These are phyloP conservation scores for Termitomyces sp. DNA, from an alignment of 768 basidiomycete genomes.

Conservation along the genomic window DNA sequence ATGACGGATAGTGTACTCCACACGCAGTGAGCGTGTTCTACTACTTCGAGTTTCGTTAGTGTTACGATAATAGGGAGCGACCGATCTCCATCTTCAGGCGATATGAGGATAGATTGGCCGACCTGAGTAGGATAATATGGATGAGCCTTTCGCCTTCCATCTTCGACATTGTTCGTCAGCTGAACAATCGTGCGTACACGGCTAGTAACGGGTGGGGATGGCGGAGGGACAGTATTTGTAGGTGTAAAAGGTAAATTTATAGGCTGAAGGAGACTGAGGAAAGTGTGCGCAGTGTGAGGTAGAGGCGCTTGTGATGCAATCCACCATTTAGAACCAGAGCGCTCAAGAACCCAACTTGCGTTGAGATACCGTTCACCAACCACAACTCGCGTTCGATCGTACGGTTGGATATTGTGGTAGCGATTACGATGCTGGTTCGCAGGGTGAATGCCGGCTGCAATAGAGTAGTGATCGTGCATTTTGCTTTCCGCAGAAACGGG, in stretches of 20 bases:
- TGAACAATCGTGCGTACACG: slow-evolving; percentile 78
- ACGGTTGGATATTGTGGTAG: slow-evolving; percentile 72
- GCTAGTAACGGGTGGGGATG: slow-evolving; percentile 23
- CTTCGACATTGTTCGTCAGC: slow-evolving; percentile 71
- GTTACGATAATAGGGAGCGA: slow-evolving; percentile 55
- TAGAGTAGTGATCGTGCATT: slow-evolving; percentile 49
- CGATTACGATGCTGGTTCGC: slow-evolving; percentile 56
- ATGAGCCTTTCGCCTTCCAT: slow-evolving; percentile 69
- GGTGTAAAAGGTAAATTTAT: slow-evolving; percentile 31
- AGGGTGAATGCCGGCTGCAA: slow-evolving; percentile 43
- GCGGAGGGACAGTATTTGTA: slow-evolving; percentile 7
- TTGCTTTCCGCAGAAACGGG: not conserved
- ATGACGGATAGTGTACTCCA: slow-evolving; percentile 58
- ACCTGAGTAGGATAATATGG: slow-evolving; percentile 66
- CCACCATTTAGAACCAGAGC: slow-evolving; percentile 73
- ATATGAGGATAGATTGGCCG: slow-evolving; percentile 48
- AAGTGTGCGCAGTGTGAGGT: slow-evolving; percentile 64
- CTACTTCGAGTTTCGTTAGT: slow-evolving; percentile 39
- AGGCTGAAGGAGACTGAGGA: slow-evolving; percentile 66
- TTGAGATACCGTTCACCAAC: slow-evolving; percentile 68
- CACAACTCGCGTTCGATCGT: slow-evolving; percentile 78
- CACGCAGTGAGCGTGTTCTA: slow-evolving; percentile 59
- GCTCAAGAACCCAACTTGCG: slow-evolving; percentile 82
- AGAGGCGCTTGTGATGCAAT: slow-evolving; percentile 85
- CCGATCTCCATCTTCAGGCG: slow-evolving; percentile 40